These are phyloP conservation scores for Trypanosoma caninum DNA, from an alignment of 208 protist genomes.

Conservation along the genomic window DNA sequence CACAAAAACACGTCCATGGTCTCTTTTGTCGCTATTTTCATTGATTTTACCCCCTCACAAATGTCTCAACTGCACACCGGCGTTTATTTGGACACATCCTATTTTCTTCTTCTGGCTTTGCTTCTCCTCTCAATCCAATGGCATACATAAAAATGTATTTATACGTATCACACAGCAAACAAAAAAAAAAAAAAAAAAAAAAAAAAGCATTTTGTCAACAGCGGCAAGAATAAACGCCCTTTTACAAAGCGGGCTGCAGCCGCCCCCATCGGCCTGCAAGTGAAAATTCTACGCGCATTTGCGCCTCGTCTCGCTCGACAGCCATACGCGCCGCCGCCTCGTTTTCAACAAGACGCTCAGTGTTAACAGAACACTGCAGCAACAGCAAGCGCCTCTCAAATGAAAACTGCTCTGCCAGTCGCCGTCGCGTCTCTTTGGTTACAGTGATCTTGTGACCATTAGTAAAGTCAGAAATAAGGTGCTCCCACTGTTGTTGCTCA, in stretches of 20 bases:
- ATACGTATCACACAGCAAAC: too few species aligned
- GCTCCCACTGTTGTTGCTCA: background rate
- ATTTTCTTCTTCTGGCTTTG: too few species aligned
- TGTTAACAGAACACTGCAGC: constrained; percentile 1
- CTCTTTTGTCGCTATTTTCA: too few species aligned
- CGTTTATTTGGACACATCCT: too few species aligned
- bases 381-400: constrained; percentile 14
- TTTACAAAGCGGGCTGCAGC: too few species aligned
- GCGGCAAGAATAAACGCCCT: background rate
- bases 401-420: constrained; percentile 8
- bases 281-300: too few species aligned
- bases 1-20: too few species aligned
- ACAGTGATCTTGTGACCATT: background rate
- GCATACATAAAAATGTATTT: too few species aligned
- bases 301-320: constrained; percentile 10
- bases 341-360: constrained; percentile 11
- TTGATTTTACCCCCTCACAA: background rate
- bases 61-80: background rate
- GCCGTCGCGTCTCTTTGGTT: constrained; percentile 1
- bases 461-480: background rate
- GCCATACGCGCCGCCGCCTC: constrained; percentile 1
- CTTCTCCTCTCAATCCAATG: too few species aligned
- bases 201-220: background rate
- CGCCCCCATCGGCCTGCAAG: background rate
- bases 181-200: constrained; percentile 5